Evolutionary conservation across 2,329 filamentous ascomycete species (phyloP).

Genomic region (Trichophyton benhamiae): DNA sequence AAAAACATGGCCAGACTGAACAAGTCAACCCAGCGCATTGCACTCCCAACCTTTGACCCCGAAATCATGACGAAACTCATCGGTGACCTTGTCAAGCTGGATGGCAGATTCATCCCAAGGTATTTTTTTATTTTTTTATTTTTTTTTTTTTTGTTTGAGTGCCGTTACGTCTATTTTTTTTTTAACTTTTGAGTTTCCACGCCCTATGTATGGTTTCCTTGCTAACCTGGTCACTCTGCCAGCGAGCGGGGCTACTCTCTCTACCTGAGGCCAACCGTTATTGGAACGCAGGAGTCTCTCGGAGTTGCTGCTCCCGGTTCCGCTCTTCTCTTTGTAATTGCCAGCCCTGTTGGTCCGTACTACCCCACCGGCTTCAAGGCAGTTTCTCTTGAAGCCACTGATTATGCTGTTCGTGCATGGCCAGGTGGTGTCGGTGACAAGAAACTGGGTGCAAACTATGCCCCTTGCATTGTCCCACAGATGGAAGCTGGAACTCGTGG

Average conservation of each 20-base stretch:
- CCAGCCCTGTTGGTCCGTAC: slow-evolving; percentile 91
- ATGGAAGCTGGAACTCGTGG: slow-evolving; percentile 79
- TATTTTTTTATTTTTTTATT: slow-evolving; percentile 28
- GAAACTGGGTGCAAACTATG: slow-evolving; percentile 98
- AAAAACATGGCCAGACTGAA: slow-evolving; percentile 96
- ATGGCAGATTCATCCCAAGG: slow-evolving; percentile 80
- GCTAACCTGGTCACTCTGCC: slow-evolving; percentile 2
- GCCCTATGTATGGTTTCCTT: neutral
- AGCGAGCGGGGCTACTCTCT: slow-evolving; percentile 72
- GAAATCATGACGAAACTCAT: slow-evolving; percentile 69
- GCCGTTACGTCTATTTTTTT: neutral
- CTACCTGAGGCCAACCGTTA: slow-evolving; percentile 92
- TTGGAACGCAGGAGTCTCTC: slow-evolving; percentile 88
- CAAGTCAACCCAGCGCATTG: slow-evolving; percentile 80
- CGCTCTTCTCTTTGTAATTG: slow-evolving; percentile 87
- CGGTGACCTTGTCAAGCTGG: slow-evolving; percentile 63
- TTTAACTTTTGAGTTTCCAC: neutral
- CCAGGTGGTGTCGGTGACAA: slow-evolving; percentile 94
- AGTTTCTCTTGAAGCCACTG: slow-evolving; percentile 84
- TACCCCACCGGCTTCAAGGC: slow-evolving; percentile 98
- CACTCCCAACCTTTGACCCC: slow-evolving; percentile 72
- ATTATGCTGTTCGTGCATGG: slow-evolving; percentile 95
- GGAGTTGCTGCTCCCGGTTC: slow-evolving; percentile 86
- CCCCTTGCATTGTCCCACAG: slow-evolving; percentile 96
- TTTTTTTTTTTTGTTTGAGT: neutral